Conservation (phyloP, 1,284 basidiomycete genomes). For the Boletellus dicymbophilus region DNA sequence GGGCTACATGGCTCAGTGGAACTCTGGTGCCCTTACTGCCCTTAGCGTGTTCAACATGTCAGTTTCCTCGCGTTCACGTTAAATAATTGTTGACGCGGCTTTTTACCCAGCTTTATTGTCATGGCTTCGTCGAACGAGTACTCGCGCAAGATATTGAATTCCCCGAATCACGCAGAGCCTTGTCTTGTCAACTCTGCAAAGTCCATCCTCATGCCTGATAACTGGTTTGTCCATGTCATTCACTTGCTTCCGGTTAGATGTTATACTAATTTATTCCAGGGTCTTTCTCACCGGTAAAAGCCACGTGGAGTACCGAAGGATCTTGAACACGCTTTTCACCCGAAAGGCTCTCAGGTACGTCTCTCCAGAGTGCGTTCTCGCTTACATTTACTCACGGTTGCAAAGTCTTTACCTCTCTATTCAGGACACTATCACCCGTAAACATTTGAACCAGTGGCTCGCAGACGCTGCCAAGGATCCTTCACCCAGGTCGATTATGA, state of each 20-base stretch:
- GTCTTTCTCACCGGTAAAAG: slow-evolving; percentile 95
- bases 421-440: slow-evolving; percentile 86
- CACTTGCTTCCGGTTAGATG: background rate
- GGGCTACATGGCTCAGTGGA: slow-evolving; percentile 89
- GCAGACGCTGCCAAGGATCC: slow-evolving; percentile 49
- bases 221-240: slow-evolving; percentile 66
- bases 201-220: slow-evolving; percentile 83
- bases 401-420: slow-evolving; percentile 83
- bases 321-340: slow-evolving; percentile 92
- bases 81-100: slow-evolving; percentile 9
- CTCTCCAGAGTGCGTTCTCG: background rate
- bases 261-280: slow-evolving; percentile 45
- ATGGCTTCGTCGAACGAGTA: slow-evolving; percentile 93
- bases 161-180: slow-evolving; percentile 87
- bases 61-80: slow-evolving; percentile 32
- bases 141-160: slow-evolving; percentile 92
- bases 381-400: slow-evolving; percentile 9
- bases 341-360: slow-evolving; percentile 86
- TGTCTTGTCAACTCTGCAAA: slow-evolving; percentile 95
- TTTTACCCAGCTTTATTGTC: slow-evolving; percentile 81
- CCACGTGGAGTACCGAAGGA: slow-evolving; percentile 94
- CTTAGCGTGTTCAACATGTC: slow-evolving; percentile 97
- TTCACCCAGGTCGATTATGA: slow-evolving; percentile 78
- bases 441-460: slow-evolving; percentile 78
- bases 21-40: slow-evolving; percentile 81